Conservation (phyloP, 169 alveolate genomes). For the Theileria parva region DNA sequence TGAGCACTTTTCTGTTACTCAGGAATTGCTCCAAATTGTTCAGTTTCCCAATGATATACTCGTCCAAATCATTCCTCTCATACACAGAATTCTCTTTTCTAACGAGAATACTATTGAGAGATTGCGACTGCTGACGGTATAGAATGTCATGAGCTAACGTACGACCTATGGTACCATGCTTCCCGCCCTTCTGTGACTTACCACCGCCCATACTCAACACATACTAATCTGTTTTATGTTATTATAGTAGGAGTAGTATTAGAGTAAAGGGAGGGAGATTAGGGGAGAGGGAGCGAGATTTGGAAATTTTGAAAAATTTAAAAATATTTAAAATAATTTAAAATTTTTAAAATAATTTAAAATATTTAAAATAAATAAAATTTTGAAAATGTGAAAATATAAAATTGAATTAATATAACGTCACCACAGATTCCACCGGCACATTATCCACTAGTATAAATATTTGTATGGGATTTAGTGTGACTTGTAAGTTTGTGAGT, state of each 20-base stretch:
- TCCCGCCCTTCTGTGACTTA: conserved; percentile 66
- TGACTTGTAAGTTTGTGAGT: conserved; percentile 76
- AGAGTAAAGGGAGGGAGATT: too few species aligned
- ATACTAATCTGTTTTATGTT: too few species aligned
- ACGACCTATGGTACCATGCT: conserved; percentile 66
- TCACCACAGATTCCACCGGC: conserved; percentile 18
- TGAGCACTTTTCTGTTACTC: conserved; percentile 11
- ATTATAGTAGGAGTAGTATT: too few species aligned
- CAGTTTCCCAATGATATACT: conserved; percentile 52
- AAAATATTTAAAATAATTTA: too few species aligned
- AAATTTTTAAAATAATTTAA: not conserved
- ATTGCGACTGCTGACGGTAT: conserved; percentile 34
- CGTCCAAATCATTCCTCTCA: conserved; percentile 56
- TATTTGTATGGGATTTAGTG: conserved; percentile 75
- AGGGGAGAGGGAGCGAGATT: too few species aligned
- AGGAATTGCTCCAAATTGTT: conserved; percentile 38
- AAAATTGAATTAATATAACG: not conserved
- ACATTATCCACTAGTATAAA: not conserved
- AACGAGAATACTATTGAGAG: not conserved
- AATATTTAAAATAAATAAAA: not conserved
- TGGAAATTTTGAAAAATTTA: too few species aligned
- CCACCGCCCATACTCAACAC: conserved; percentile 61
- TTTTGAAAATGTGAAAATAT: not conserved
- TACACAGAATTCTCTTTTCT: conserved; percentile 56
- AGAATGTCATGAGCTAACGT: conserved; percentile 67